Base-by-base conservation (phyloP, 306 rosid genomes). In the Purshia tridentata region DNA sequence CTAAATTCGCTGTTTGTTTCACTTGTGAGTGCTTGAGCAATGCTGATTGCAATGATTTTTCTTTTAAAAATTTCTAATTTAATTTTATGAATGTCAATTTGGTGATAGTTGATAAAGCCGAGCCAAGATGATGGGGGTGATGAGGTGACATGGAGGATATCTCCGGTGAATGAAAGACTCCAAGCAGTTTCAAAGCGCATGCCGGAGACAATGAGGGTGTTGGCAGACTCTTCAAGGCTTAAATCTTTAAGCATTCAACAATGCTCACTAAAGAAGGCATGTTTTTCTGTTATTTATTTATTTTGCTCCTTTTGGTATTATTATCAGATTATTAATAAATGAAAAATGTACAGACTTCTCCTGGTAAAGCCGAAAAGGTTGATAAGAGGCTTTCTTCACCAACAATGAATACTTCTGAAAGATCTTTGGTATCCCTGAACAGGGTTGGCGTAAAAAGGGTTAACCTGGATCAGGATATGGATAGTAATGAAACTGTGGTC, bases 61-160 rank as follows among this genome's bases (percentile, higher is more conserved):
- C 7, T 58, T 35, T 39, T 15, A n/a, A n/a, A n/a, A n/a, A 1
- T 20, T 49, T 66, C 50, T 14, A 44, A 47, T 9, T 56, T 76
- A 58, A 44, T 74, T 73, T 81, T 59, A 44, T 41, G 44, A 71
- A 45, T 63, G 65, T 76, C 44, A 40, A 41, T 76, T 72, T 64
- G 83, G 61, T 78, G 71, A 48, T 73, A 92, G 98, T 75, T 89
- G 81, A 87, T 94, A 80, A 86, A 88, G 92, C 97, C 88, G 70
- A 94, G 96, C 83, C 98, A 94, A 82, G 97, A 91, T 50, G 96
- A 94, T 62, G 94, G 86, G 57, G 83, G 69, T 61, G 88, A 91
- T 16, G 97, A 89, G 80, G 86, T 94, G 49, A 94, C 94, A 0
- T 91, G 97, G 98, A 94, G 87, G 90, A 91, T 88, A 77, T 91